Evolutionary conservation across 371 early-diverging fungal species (phyloP), one percentile per base, ranked within the genome.

Genomic region (Mortierella sp.): DNA sequence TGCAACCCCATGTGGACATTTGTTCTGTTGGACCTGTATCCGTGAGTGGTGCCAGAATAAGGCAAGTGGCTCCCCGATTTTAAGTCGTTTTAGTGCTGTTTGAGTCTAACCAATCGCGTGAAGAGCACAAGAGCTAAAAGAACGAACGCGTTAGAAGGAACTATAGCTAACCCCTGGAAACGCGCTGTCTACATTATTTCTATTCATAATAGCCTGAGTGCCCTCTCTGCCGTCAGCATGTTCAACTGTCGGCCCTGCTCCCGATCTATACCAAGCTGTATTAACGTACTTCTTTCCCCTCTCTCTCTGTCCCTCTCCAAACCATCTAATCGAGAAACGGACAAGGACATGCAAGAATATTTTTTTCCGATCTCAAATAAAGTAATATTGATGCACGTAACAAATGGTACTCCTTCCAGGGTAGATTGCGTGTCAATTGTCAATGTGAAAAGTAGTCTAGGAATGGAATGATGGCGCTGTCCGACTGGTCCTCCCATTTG

Each of bases 21-120:
- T 98, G 82, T 97, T 97, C 81, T 98, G 98, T 88, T 98, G 97
- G 97, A 93, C 88, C 18, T 98, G 98, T 82, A 94, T 96, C 55
- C 90, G 95, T 35, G 97, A 97, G 87, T 97, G 98, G 97, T 96
- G 96, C 81, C 93, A 95, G 77, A 96, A 93, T 78, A 97, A 96
- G 94, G 95, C 94, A 88, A 80, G 84, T 32, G 12, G n/a, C 12
- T 56, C 2, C 18, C 27, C 8, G 43, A 18, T 58, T 71, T 29
- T 38, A 32, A 27, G 4, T 32, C 32, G 3, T 63, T 18, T 38
- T 38, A 65, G 38, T 38, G 8, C 41, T 21, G 0, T 38, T 18
- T 21, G 38, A 38, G 21, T 0, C 41, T 6, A 41, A 41, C 41
- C 41, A 6, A 41, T 41, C 41, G 41, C 6, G 7, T 41, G 41